phyloP scores from a whole-genome alignment of 495 filamentous ascomycete genomes.

The Lepraria neglecta region DNA sequence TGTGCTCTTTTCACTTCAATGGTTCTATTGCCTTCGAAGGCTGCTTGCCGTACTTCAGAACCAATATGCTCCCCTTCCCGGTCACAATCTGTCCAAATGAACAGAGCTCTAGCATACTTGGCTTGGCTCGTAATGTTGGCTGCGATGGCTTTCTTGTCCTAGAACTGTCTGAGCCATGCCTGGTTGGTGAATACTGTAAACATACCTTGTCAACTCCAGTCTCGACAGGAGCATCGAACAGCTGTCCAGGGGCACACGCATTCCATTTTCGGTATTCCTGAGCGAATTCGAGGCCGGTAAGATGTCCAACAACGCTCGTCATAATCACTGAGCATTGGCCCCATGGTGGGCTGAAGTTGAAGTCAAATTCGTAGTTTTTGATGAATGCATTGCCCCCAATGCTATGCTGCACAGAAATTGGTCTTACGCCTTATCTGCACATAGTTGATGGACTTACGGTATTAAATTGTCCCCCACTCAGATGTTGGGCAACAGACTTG shows the following conservation, averaged over 20 bases:
- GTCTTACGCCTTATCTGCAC: conserved; percentile 11
- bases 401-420: conserved; percentile 41
- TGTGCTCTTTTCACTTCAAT: conserved; percentile 78
- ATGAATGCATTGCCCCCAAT: conserved; percentile 65
- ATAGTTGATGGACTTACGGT: conserved; percentile 49
- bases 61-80: conserved; percentile 96
- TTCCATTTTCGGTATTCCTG: conserved; percentile 65
- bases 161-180: neutral
- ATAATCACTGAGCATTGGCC: conserved; percentile 78
- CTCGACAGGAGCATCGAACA: conserved; percentile 78
- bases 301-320: conserved; percentile 85
- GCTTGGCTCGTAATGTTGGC: conserved; percentile 79
- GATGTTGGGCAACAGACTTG: conserved; percentile 83
- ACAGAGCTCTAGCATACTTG: conserved; percentile 58
- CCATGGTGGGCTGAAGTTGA: conserved; percentile 76
- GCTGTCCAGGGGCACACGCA: conserved; percentile 66
- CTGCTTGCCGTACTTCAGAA: conserved; percentile 79
- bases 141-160: conserved; percentile 77
- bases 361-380: conserved; percentile 92
- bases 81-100: conserved; percentile 99
- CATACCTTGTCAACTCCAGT: conserved; percentile 58
- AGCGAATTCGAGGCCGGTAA: conserved; percentile 67
- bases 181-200: neutral
- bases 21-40: conserved; percentile 60
- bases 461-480: conserved; percentile 66